These are phyloP conservation scores for Medicago lupulina DNA, from an alignment of 306 rosid species.

Conservation along the genomic window DNA sequence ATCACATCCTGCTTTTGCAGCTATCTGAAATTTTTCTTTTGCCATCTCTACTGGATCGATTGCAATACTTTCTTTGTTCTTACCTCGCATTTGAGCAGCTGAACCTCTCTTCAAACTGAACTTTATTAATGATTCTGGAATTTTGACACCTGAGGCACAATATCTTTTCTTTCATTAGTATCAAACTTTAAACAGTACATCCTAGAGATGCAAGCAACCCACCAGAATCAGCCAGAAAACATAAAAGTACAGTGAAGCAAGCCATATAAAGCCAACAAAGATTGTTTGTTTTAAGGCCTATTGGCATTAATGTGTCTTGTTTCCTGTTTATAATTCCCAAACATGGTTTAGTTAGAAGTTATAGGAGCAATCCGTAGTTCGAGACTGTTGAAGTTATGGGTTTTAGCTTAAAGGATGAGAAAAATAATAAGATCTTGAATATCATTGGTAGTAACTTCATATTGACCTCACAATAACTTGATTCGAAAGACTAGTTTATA, in stretches of 20 bases:
- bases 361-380: background rate
- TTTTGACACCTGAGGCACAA: constrained; percentile 67
- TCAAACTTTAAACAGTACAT: constrained; percentile 2
- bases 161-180: constrained; percentile 24
- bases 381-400: background rate
- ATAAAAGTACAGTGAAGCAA: constrained; percentile 28
- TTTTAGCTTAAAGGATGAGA: background rate
- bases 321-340: background rate
- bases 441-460: no score
- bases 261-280: constrained; percentile 17
- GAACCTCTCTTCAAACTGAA: constrained; percentile 55
- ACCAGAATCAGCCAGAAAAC: constrained; percentile 19
- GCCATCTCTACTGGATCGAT: constrained; percentile 78
- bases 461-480: no score
- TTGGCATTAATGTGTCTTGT: background rate
- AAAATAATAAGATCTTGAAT: background rate
- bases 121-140: constrained; percentile 68
- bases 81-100: constrained; percentile 53
- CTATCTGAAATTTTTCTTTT: constrained; percentile 76
- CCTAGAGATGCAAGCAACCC: constrained; percentile 24
- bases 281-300: constrained; percentile 8
- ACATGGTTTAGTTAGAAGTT: background rate
- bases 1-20: constrained; percentile 85
- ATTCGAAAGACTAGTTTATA: no score
- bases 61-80: constrained; percentile 46